Base-by-base conservation (phyloP, 345 rosid species). In the Citrus hindsii region DNA sequence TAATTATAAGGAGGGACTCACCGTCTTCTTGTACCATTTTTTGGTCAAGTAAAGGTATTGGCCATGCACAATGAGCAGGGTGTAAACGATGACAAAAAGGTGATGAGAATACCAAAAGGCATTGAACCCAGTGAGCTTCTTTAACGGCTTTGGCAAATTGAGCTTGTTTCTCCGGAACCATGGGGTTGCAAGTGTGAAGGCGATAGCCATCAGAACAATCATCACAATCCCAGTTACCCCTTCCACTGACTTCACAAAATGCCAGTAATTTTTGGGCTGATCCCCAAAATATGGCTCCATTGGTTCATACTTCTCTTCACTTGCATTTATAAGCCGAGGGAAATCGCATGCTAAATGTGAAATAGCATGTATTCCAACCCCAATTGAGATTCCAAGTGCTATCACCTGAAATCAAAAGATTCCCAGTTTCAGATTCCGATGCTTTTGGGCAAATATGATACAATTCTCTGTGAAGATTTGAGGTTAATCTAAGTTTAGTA, bases 51-150 rank as follows among this genome's bases (percentile, higher is more conserved):
- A 93, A 33, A 93, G 88, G 81, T 82, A 83, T 58, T 77, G 71
- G 8, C 98, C 98, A 73, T 93, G 98, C 5, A 87, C 89, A 75
- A 93, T 51, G 48, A 93, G 94, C 76, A 91, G 84, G 27, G 84
- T 28, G 78, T 91, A 93, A 83, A 93, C 98, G 24, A 93, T 84
- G 82, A 91, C 76, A 51, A 93, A 93, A 65, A 93, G 81, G 48
- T 93, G 98, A 79, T 93, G 96, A 24, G 95, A 90, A 77, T 93
- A 93, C 98, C 98, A 91, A 69, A 93, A 93, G 76, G 96, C 95
- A 78, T 93, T 93, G 83, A 90, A 93, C 61, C 98, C 93, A 4
- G 98, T 90, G 59, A 93, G 89, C 71, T 88, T 90, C 88, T 85
- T 87, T 67, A 93, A 81, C 46, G 88, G 86, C 14, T 84, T 85